Evolutionary conservation across 2,329 filamentous ascomycete genomes (phyloP).

Genomic region (Aureobasidium sp.): DNA sequence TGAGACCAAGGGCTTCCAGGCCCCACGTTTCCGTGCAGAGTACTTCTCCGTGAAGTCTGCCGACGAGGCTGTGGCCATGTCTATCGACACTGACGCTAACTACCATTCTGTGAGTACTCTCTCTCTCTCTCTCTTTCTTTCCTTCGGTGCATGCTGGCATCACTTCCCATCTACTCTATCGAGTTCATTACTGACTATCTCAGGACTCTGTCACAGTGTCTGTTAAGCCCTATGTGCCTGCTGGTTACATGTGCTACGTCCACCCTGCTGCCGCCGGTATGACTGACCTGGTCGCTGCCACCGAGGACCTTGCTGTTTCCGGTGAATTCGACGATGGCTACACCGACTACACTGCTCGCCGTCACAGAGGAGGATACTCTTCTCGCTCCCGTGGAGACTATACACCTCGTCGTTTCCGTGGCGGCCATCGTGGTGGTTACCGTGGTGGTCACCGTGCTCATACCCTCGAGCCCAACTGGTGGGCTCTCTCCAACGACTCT

Average conservation of each 20-base stretch:
- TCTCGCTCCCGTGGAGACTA: background rate
- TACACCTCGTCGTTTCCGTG: background rate
- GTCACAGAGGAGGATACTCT: background rate
- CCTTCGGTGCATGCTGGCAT: background rate
- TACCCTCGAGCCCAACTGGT: background rate
- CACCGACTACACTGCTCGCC: background rate
- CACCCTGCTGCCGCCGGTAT: background rate
- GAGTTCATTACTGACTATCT: background rate
- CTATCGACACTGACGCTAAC: background rate
- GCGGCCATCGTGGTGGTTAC: background rate
- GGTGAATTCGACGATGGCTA: background rate
- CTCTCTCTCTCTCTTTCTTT: background rate
- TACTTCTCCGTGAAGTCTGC: conserved; percentile 19
- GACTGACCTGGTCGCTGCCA: background rate
- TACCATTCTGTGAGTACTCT: background rate
- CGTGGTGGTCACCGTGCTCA: background rate
- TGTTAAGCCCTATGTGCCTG: background rate
- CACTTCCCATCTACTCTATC: too few species aligned
- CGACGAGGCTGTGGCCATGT: background rate
- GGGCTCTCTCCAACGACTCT: background rate
- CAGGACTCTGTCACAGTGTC: background rate
- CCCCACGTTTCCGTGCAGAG: conserved; percentile 21
- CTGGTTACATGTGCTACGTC: background rate
- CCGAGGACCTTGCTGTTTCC: background rate
- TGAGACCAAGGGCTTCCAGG: conserved; percentile 8